Evolutionary conservation across 345 rosid genomes (phyloP).

Genomic region (Carallia pectinifolia): DNA sequence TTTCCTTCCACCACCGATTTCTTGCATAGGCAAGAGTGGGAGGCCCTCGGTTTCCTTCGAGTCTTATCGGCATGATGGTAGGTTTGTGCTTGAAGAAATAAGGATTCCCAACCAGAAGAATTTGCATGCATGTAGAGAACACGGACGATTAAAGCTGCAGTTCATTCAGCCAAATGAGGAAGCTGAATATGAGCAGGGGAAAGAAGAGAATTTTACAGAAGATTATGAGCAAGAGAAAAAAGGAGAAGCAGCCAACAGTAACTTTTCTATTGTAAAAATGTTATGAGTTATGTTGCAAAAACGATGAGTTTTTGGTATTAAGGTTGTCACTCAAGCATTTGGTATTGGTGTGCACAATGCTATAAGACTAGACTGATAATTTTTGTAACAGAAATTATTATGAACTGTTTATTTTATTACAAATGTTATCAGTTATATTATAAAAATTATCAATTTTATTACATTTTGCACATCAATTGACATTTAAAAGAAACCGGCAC

Average conservation of each 20-base stretch:
- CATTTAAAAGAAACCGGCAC: no score
- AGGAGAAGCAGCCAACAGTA: background rate
- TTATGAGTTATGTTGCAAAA: no score
- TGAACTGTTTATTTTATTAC: no score
- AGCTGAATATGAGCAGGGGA: constrained; percentile 28
- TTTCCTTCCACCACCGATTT: constrained; percentile 74
- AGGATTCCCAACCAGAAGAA: constrained; percentile 68
- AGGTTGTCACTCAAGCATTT: no score
- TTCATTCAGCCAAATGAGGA: constrained; percentile 61
- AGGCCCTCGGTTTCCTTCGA: constrained; percentile 72
- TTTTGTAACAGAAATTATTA: no score
- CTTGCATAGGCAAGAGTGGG: constrained; percentile 57
- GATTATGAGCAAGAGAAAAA: constrained; percentile 21
- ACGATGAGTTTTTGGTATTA: no score
- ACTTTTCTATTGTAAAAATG: no score
- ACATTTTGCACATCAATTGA: no score
- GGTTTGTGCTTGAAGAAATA: constrained; percentile 76
- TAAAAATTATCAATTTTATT: no score
- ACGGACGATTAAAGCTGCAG: constrained; percentile 71
- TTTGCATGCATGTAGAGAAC: constrained; percentile 72
- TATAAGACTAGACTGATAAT: no score
- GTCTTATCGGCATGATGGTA: constrained; percentile 71
- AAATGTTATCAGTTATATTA: no score
- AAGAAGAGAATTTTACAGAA: constrained; percentile 16
- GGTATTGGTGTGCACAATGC: no score